Base-by-base conservation (phyloP, 108 stramenopile species). In the Pseudonitzschia delicatissima region DNA sequence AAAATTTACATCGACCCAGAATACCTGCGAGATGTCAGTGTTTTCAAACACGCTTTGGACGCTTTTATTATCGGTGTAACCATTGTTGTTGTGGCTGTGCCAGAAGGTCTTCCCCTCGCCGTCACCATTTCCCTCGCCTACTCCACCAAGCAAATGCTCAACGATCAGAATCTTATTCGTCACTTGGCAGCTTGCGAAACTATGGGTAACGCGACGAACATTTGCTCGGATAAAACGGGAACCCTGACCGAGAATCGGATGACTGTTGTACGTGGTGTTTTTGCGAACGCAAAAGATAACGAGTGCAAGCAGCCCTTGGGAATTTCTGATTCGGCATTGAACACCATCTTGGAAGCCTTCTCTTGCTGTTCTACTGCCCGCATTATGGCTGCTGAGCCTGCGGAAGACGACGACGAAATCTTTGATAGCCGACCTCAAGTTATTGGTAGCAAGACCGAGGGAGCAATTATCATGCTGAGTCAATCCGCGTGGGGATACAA, bases 201-300 rank as follows among this genome's bases (percentile, higher is more conserved):
- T 42, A 97, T 97, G 96, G 96, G 96, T 55, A 97, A 92, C 71
- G 96, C 96, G 39, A 97, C 96, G 37, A 95, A 92, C 67, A 96
- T 97, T 69, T 97, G 96, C 78, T 90, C 90, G 15, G 96, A 97
- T 77, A 95, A 95, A 81, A 95, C 94, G 31, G 94, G 92, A 25
- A 91, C 87, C 37, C 60, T 93, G 61, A 93, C 92, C 0, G 87
- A 90, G 61, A 93, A 93, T 80, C 72, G 86, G 21, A 90, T 90
- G 88, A 90, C 87, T n/a, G 92, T 93, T 20, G 88, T 90, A 33
- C 69, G 67, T 9, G 90, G 86, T 33, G 60, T 83, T 42, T 84
- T 86, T 72, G 74, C 86, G 39, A 74, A 79, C 42, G 62, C 65
- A 32, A 55, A 50, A 34, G 76, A 82, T 26, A 59, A 71, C 25